Conservation (phyloP, 2,329 filamentous ascomycete species). For the Fusarium sp. region DNA sequence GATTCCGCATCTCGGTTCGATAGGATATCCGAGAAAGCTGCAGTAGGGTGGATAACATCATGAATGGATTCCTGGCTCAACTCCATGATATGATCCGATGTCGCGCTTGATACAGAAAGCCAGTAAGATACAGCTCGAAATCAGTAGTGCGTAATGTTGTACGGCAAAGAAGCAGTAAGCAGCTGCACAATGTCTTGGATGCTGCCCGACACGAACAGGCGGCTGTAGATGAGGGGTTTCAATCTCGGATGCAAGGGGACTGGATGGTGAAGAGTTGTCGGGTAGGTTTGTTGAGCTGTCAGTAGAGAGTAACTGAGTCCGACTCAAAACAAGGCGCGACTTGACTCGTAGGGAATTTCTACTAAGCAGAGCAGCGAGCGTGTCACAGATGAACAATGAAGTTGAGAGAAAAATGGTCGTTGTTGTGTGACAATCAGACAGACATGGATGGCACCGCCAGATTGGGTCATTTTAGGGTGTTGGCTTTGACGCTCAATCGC, state of each 20-base stretch:
- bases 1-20: conserved; percentile 3
- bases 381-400: conserved; percentile 19
- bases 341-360: conserved; percentile 6
- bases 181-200: conserved; percentile 38
- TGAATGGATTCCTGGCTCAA: conserved; percentile 64
- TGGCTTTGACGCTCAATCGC: conserved; percentile 14
- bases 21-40: conserved; percentile 55
- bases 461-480: conserved; percentile 34
- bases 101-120: conserved; percentile 10
- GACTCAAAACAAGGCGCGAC: conserved; percentile 10
- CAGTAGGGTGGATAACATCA: conserved; percentile 68
- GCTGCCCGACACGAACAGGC: conserved; percentile 25
- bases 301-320: conserved; percentile 19
- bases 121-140: conserved; percentile 7
- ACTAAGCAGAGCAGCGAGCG: conserved; percentile 8
- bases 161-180: conserved; percentile 35
- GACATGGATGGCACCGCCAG: conserved; percentile 34
- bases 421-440: conserved; percentile 37
- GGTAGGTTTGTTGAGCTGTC: conserved; percentile 17
- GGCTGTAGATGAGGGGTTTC: conserved; percentile 33
- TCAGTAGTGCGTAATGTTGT: conserved; percentile 30
- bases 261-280: conserved; percentile 14
- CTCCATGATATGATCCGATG: conserved; percentile 58
- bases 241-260: conserved; percentile 32
- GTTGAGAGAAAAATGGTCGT: conserved; percentile 7